phyloP scores from a whole-genome alignment of 2,329 filamentous ascomycete species.

The Emergomyces orientalis region DNA sequence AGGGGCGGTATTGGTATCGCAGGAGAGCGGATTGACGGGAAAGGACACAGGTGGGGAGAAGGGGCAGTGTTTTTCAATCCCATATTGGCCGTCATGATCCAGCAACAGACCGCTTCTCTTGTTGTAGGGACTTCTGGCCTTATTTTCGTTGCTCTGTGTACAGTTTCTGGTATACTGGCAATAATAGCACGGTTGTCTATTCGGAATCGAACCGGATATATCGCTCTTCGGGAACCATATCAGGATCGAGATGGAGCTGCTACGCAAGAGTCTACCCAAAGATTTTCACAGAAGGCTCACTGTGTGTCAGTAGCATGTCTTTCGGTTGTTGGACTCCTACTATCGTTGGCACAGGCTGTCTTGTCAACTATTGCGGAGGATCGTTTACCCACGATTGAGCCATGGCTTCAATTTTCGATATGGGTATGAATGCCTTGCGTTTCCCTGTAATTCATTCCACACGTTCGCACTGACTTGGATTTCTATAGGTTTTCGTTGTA shows the following conservation, averaged over 20 bases:
- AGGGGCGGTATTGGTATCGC: not conserved
- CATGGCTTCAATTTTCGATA: conserved; percentile 51
- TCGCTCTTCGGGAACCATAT: conserved; percentile 42
- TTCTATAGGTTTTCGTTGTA: conserved; percentile 22
- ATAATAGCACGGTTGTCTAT: conserved; percentile 4
- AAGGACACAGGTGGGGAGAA: not conserved
- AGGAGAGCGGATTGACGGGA: not conserved
- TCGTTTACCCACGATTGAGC: conserved; percentile 35
- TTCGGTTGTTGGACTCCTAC: conserved; percentile 45
- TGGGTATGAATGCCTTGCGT: conserved; percentile 44
- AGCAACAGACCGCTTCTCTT: conserved; percentile 4
- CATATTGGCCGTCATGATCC: conserved; percentile 7
- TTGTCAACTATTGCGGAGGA: conserved; percentile 32
- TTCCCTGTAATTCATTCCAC: not conserved
- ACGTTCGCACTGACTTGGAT: not conserved
- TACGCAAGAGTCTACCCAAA: conserved; percentile 52
- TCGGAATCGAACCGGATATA: conserved; percentile 16
- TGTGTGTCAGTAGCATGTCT: conserved; percentile 48
- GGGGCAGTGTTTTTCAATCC: not conserved
- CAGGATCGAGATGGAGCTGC: conserved; percentile 61
- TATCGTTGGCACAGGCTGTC: conserved; percentile 50
- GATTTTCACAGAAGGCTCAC: conserved; percentile 53
- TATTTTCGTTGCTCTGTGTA: conserved; percentile 3
- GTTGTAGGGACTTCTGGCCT: conserved; percentile 7
- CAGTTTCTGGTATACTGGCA: conserved; percentile 10